Evolutionary conservation across 2,329 filamentous ascomycete species (phyloP).

Genomic region (Dendryphion nanum): DNA sequence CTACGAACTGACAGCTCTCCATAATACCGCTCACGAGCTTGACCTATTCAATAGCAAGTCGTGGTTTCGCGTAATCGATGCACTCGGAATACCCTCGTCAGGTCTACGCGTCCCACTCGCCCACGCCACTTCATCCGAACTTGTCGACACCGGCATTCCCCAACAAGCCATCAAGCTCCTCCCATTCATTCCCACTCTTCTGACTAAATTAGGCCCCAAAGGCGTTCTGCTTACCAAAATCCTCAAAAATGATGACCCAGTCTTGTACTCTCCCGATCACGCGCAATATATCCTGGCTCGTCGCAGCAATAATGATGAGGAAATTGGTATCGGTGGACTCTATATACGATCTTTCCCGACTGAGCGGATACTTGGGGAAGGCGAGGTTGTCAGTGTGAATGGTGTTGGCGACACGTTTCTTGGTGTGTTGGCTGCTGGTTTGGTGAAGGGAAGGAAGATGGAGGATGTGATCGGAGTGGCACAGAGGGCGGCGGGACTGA

Average conservation of each 20-base stretch:
- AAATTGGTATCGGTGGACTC: slow-evolving; percentile 65
- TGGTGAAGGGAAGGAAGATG: slow-evolving; percentile 57
- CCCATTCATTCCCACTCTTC: slow-evolving; percentile 80
- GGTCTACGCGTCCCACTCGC: slow-evolving; percentile 71
- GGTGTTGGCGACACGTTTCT: slow-evolving; percentile 93
- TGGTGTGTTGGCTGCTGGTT: slow-evolving; percentile 76
- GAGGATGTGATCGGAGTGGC: slow-evolving; percentile 72
- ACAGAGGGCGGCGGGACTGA: slow-evolving; percentile 77
- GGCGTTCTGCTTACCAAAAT: slow-evolving; percentile 77
- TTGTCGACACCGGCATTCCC: slow-evolving; percentile 80
- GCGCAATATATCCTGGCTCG: slow-evolving; percentile 72
- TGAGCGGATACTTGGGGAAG: slow-evolving; percentile 57
- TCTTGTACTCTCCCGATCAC: slow-evolving; percentile 61
- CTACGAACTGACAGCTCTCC: slow-evolving; percentile 78
- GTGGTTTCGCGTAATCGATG: slow-evolving; percentile 81
- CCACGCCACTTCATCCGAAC: slow-evolving; percentile 60
- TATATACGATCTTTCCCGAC: slow-evolving; percentile 76
- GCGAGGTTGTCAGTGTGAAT: slow-evolving; percentile 83
- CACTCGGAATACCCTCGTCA: slow-evolving; percentile 69
- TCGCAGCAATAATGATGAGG: slow-evolving; percentile 47
- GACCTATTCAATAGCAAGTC: slow-evolving; percentile 66
- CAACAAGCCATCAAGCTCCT: slow-evolving; percentile 81
- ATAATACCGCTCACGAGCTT: slow-evolving; percentile 64
- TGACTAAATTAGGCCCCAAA: slow-evolving; percentile 76
- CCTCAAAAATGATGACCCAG: slow-evolving; percentile 64